Percentiles rank a stretch among this genome's conserved stretches.
phyloP scores from a whole-genome alignment of 176 grass and related monocot genomes.

The Oryza rufipogon region DNA sequence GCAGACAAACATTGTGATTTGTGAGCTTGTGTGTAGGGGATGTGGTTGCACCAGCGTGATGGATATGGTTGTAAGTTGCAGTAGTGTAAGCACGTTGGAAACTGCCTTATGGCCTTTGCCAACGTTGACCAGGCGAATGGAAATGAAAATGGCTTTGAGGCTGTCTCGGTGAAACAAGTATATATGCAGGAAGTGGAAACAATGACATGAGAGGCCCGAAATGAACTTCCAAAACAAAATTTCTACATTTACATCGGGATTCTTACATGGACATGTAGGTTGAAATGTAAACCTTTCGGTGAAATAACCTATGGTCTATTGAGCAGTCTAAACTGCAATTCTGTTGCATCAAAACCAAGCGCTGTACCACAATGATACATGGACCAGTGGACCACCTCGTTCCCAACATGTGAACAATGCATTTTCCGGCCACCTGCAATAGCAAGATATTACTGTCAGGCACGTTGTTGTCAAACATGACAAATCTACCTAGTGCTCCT shows the following conservation, averaged over 20 bases:
- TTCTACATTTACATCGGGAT: conserved; percentile 24
- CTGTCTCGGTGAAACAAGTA: too few relatives aligned
- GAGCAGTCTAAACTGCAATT: background rate
- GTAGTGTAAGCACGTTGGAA: too few relatives aligned
- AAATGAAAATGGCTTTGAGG: too few relatives aligned
- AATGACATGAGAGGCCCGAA: background rate
- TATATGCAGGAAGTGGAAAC: too few relatives aligned
- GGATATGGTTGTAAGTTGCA: background rate
- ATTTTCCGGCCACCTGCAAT: background rate
- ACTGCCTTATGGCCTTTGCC: too few relatives aligned
- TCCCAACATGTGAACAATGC: background rate
- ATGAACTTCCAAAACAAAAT: conserved; percentile 7
- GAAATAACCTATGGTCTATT: background rate
- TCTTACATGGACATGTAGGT: background rate
- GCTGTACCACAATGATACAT: background rate
- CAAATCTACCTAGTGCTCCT: too few relatives aligned
- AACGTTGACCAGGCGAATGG: too few relatives aligned
- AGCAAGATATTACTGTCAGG: background rate
- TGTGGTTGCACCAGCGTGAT: background rate
- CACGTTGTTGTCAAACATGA: background rate
- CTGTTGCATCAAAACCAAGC: background rate
- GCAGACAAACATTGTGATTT: background rate
- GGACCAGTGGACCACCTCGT: background rate
- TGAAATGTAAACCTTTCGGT: background rate
- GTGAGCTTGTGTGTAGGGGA: background rate